phyloP scores from a whole-genome alignment of 2,329 filamentous ascomycete species.

The Lachnellula willkommii region DNA sequence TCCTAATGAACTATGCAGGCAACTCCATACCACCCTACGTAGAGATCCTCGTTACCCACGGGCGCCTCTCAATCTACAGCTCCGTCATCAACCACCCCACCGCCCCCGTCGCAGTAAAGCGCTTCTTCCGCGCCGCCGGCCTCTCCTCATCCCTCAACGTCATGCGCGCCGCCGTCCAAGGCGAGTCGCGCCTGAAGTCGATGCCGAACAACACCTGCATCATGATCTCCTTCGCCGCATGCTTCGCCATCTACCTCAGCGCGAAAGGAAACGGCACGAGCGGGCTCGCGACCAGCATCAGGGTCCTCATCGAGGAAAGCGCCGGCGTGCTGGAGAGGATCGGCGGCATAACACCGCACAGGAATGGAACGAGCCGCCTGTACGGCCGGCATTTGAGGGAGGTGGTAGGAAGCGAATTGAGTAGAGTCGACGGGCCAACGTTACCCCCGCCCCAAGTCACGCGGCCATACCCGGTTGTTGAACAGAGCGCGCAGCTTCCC shows the following conservation, averaged over 20 bases:
- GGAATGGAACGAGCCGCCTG: slow-evolving; percentile 59
- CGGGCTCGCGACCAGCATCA: slow-evolving; percentile 56
- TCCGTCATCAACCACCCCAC: slow-evolving; percentile 71
- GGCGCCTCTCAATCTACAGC: slow-evolving; percentile 67
- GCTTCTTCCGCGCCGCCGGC: slow-evolving; percentile 67
- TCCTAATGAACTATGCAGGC: slow-evolving; percentile 31
- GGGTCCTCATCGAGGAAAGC: slow-evolving; percentile 61
- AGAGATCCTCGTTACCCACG: slow-evolving; percentile 68
- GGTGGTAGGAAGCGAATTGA: slow-evolving; percentile 17
- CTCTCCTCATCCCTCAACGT: slow-evolving; percentile 70
- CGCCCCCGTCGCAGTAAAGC: slow-evolving; percentile 63
- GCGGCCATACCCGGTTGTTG: not conserved
- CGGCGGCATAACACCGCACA: slow-evolving; percentile 58
- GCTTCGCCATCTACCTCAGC: slow-evolving; percentile 61
- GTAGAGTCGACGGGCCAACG: not conserved
- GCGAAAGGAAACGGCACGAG: slow-evolving; percentile 46
- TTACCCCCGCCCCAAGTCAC: not conserved
- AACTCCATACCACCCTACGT: slow-evolving; percentile 64
- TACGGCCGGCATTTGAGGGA: slow-evolving; percentile 53
- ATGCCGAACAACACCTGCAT: slow-evolving; percentile 77
- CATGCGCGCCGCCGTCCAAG: slow-evolving; percentile 67
- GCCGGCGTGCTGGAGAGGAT: slow-evolving; percentile 65
- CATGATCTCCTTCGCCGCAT: slow-evolving; percentile 72
- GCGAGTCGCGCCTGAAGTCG: slow-evolving; percentile 62
- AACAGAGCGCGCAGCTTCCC: not conserved